phyloP scores from a whole-genome alignment of 2,329 filamentous ascomycete genomes.

The Dendryphion nanum region DNA sequence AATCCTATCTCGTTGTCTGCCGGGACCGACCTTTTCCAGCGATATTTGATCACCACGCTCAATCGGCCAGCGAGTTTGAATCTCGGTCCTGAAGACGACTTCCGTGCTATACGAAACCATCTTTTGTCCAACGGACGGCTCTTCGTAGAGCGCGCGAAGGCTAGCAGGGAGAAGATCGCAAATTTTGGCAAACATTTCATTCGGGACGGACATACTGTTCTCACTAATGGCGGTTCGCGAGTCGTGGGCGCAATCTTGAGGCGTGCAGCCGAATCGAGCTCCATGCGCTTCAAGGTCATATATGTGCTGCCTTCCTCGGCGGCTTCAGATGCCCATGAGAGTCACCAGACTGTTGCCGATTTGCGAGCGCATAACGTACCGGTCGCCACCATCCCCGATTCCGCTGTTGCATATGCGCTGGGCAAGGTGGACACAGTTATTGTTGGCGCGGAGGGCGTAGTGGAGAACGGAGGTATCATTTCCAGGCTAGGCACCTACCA shows the following conservation, averaged over 20 bases:
- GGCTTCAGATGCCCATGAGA: slow-evolving; percentile 53
- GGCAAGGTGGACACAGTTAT: slow-evolving; percentile 68
- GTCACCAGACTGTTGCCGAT: slow-evolving; percentile 66
- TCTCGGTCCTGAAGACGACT: slow-evolving; percentile 60
- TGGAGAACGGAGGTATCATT: slow-evolving; percentile 91
- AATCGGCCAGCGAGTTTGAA: slow-evolving; percentile 49
- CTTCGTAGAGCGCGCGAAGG: slow-evolving; percentile 85
- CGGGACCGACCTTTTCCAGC: slow-evolving; percentile 92
- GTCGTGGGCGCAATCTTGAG: slow-evolving; percentile 77
- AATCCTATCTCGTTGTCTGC: slow-evolving; percentile 92
- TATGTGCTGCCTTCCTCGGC: slow-evolving; percentile 53
- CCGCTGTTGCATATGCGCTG: slow-evolving; percentile 77
- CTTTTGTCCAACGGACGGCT: slow-evolving; percentile 81
- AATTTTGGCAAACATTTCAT: slow-evolving; percentile 76
- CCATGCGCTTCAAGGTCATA: slow-evolving; percentile 76
- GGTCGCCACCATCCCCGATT: slow-evolving; percentile 76
- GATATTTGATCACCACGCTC: slow-evolving; percentile 79
- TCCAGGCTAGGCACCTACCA: slow-evolving; percentile 84
- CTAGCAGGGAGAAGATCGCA: slow-evolving; percentile 79
- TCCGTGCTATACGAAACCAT: slow-evolving; percentile 79
- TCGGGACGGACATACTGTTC: slow-evolving; percentile 72
- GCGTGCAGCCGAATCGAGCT: slow-evolving; percentile 66
- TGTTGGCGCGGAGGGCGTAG: slow-evolving; percentile 76
- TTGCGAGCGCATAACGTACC: slow-evolving; percentile 74
- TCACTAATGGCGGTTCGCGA: slow-evolving; percentile 85